These are phyloP conservation scores for Spizellomyces punctatus DNA, from an alignment of 192 early-diverging fungal species.

Conservation along the genomic window DNA sequence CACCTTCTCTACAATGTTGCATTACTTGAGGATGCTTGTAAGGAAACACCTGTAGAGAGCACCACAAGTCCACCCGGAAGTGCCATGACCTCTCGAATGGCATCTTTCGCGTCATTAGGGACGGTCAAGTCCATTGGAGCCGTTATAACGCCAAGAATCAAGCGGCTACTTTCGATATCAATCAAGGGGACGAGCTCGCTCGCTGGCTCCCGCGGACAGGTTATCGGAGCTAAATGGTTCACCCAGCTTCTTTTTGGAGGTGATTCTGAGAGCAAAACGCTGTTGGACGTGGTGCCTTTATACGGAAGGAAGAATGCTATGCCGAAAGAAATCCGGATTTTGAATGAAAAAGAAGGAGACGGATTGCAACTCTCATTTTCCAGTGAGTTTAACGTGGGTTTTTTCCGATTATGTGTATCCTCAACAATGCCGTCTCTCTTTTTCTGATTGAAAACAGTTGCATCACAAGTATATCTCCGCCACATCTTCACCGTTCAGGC, in stretches of 20 bases:
- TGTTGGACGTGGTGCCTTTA: conserved; percentile 5
- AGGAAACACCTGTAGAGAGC: too few relatives aligned
- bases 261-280: background rate
- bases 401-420: background rate
- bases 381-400: background rate
- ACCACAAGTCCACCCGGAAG: too few relatives aligned
- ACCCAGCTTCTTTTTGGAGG: background rate
- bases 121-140: too few relatives aligned
- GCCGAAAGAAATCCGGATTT: background rate
- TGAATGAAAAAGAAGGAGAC: background rate
- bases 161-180: conserved; percentile 1
- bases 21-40: conserved; percentile 7
- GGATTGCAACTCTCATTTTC: conserved; percentile 18
- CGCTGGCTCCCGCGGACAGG: background rate
- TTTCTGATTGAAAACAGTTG: conserved; percentile 14
- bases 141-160: background rate
- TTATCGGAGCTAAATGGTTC: conserved; percentile 13
- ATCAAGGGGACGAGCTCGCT: background rate
- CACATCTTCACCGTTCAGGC: conserved; percentile 45
- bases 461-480: conserved; percentile 31
- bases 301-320: conserved; percentile 10
- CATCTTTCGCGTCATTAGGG: too few relatives aligned
- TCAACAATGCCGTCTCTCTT: background rate
- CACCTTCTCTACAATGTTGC: conserved; percentile 18
- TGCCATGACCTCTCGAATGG: too few relatives aligned